Base-by-base conservation (phyloP, 1,284 basidiomycete genomes). In the Moesziomyces sp. region DNA sequence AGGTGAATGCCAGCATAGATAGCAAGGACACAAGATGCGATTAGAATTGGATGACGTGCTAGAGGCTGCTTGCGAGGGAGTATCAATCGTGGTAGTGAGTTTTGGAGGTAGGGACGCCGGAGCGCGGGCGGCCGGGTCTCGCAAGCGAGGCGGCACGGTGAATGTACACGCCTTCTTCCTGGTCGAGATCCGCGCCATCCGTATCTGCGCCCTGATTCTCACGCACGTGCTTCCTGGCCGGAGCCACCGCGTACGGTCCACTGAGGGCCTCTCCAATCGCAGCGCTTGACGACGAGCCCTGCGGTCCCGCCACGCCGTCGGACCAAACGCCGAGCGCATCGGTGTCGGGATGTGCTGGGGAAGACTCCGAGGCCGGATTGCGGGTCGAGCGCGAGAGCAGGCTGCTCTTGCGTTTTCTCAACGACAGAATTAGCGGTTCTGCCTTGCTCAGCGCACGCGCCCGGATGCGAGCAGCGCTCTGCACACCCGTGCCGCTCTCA, bases 121-220 rank as follows among this genome's bases (percentile, higher is more conserved):
- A 38, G 35, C 35, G 35, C 35, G 35, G 35, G 35, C 35, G 35
- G 13, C 14, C 35, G 14, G 1, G 4, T 14, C 35, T 10, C 5
- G 35, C 35, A 1, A 38, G 35, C 3, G 35, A 38, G 14, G 50
- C 42, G 6, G 47, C 26, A 1, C 77, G 45, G 47, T 79, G 77
- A 40, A 78, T 76, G 24, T 79, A 79, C 2, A 79, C 77, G 8
- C 77, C 77, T 26, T 75, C 76, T 1, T 67, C 65, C 3, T 70
- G 62, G 9, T 75, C 76, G 6, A 42, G 48, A 6, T 61, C 57
- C 5, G 2, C 48, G 26, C 63, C 70, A 14, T 30, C 71, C n/a
- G 23, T 11, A 21, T 60, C 47, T 7, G 26, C 47, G 16, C n/a
- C 24, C 9, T 59, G 54, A 3, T 23, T 38, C 5, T 35, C 18